Evolutionary conservation across 2,329 filamentous ascomycete species (phyloP).

Genomic region (Fragosphaeria purpurea): DNA sequence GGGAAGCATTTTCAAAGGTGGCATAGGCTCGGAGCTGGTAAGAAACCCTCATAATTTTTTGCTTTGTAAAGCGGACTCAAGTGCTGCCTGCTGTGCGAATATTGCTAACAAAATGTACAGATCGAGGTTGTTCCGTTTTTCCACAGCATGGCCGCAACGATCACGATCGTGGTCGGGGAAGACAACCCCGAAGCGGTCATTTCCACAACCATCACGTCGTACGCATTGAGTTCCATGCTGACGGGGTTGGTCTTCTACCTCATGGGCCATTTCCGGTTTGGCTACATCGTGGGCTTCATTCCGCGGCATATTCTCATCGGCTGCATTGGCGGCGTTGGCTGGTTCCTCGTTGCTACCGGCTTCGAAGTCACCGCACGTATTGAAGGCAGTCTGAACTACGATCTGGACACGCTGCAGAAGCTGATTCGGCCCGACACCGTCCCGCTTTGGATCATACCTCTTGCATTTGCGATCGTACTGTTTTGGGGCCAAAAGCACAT

Average conservation of each 20-base stretch:
- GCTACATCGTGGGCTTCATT: slow-evolving; percentile 93
- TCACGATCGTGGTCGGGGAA: slow-evolving; percentile 66
- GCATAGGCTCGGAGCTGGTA: slow-evolving; percentile 87
- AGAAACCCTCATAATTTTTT: no score
- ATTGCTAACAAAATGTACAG: slow-evolving; percentile 23
- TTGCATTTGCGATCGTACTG: slow-evolving; percentile 64
- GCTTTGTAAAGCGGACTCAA: no score
- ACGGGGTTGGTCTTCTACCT: slow-evolving; percentile 87
- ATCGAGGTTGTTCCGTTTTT: slow-evolving; percentile 99
- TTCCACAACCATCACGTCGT: slow-evolving; percentile 87
- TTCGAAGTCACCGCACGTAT: slow-evolving; percentile 88
- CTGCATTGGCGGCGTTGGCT: slow-evolving; percentile 93
- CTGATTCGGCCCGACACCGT: slow-evolving; percentile 66
- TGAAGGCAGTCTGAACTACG: slow-evolving; percentile 75
- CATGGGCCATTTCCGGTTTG: slow-evolving; percentile 78
- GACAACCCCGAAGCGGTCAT: slow-evolving; percentile 78
- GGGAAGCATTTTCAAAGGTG: slow-evolving; percentile 81
- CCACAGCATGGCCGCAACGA: slow-evolving; percentile 92
- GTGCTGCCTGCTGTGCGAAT: slow-evolving; percentile 15
- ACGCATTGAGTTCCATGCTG: slow-evolving; percentile 79
- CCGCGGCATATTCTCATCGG: slow-evolving; percentile 92
- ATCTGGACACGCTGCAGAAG: slow-evolving; percentile 63
- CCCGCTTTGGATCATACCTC: slow-evolving; percentile 71
- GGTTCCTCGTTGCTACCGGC: slow-evolving; percentile 85
- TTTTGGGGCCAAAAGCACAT: slow-evolving; percentile 67